A percentile compares a stretch with the other conserved stretches of the same genome.
Conservation (phyloP, 768 basidiomycete species). For the Jaapia argillacea region DNA sequence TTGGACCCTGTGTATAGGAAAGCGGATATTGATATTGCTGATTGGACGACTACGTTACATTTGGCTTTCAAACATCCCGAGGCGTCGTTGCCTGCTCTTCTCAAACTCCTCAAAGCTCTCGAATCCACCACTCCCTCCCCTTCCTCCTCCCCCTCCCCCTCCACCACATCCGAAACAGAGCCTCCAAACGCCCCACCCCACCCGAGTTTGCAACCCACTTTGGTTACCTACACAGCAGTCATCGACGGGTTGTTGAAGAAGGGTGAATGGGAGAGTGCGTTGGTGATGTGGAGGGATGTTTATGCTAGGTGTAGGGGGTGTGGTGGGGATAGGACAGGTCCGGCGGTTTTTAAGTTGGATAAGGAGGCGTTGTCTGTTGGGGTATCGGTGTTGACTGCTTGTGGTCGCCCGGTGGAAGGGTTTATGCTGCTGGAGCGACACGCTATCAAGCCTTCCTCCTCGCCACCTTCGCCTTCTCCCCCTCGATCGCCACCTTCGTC, state of each 20-base stretch:
- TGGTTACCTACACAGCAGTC: slow-evolving; percentile 41
- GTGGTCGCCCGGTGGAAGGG: slow-evolving; percentile 34
- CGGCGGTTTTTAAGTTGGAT: slow-evolving; percentile 26
- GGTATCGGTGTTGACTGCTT: slow-evolving; percentile 35
- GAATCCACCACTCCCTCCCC: no score
- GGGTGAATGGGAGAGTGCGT: slow-evolving; percentile 27
- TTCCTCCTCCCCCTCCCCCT: slow-evolving; percentile 2
- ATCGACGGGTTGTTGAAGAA: slow-evolving; percentile 43
- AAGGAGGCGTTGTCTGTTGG: slow-evolving; percentile 38
- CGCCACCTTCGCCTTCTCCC: no score
- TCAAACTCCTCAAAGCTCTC: not conserved
- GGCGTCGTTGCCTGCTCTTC: slow-evolving; percentile 4
- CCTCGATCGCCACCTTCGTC: no score
- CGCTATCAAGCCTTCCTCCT: no score
- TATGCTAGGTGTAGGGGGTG: slow-evolving; percentile 17
- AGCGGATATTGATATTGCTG: slow-evolving; percentile 27
- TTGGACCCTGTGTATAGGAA: slow-evolving; percentile 4
- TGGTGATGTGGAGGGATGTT: slow-evolving; percentile 33
- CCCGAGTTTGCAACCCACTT: slow-evolving; percentile 28
- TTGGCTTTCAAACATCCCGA: slow-evolving; percentile 31
- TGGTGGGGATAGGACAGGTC: slow-evolving; percentile 8
- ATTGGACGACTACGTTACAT: slow-evolving; percentile 36
- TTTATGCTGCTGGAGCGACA: slow-evolving; percentile 42
- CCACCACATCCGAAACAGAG: slow-evolving; percentile 13
- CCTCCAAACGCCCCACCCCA: slow-evolving; percentile 31